Conservation (phyloP, 2,329 filamentous ascomycete genomes). For the Penicillium psychrosexuale region DNA sequence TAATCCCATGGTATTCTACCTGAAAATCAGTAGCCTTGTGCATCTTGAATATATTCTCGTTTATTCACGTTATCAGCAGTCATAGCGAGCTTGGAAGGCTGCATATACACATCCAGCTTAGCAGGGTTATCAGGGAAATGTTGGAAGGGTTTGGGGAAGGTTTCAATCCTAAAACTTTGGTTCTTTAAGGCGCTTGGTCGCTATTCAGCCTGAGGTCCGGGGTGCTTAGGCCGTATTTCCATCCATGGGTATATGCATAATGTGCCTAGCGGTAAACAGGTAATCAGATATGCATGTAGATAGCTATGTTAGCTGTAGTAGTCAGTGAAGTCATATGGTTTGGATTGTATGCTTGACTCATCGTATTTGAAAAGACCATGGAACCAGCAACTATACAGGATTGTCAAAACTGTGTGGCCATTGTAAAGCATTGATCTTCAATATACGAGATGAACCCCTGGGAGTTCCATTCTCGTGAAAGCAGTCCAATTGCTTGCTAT, state of each 20-base stretch:
- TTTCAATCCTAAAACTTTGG: no score
- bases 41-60: rapidly evolving
- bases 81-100: not conserved
- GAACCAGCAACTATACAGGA: not conserved
- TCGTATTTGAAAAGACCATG: not conserved
- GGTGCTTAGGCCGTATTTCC: not conserved
- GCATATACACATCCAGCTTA: not conserved
- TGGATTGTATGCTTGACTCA: not conserved
- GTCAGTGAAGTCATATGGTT: not conserved
- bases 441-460: no score
- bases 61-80: not conserved
- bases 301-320: not conserved
- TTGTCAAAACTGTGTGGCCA: no score
- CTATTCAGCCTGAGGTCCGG: no score
- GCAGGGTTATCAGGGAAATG: not conserved
- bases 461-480: no score
- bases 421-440: no score
- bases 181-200: no score
- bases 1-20: not conserved
- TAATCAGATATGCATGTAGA: no score
- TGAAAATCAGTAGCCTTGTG: not conserved
- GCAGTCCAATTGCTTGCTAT: no score
- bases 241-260: no score
- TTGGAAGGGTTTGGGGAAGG: not conserved
- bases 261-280: no score